Evolutionary conservation across 1,139 yeast species (phyloP).

Genomic region (Diutina scorzettiae): DNA sequence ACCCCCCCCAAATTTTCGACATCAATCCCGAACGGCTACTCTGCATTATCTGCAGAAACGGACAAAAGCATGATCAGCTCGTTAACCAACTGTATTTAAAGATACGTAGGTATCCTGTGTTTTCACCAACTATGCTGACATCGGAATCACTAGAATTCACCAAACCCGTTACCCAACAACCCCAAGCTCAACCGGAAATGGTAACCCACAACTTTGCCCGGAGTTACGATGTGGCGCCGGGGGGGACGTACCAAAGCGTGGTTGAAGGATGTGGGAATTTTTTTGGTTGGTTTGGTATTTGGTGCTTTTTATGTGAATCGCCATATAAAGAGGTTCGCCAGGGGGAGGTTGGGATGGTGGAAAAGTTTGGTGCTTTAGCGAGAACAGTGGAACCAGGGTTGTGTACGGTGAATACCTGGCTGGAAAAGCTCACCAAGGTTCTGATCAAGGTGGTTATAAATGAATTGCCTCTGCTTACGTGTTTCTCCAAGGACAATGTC

Average conservation of each 20-base stretch:
- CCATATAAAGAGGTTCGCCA: slow-evolving; percentile 54
- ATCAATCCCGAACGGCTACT: too few species aligned
- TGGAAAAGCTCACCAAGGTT: slow-evolving; percentile 43
- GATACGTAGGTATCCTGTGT: too few species aligned
- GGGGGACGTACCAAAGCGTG: slow-evolving; percentile 26
- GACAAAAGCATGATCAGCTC: too few species aligned
- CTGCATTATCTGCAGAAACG: too few species aligned
- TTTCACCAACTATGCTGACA: too few species aligned
- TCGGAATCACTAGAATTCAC: not conserved
- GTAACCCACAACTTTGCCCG: slow-evolving; percentile 20
- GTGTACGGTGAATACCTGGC: slow-evolving; percentile 50
- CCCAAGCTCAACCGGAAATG: slow-evolving; percentile 9
- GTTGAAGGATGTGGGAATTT: slow-evolving; percentile 32
- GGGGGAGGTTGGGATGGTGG: slow-evolving; percentile 62
- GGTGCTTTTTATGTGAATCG: slow-evolving; percentile 47
- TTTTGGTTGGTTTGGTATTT: slow-evolving; percentile 48
- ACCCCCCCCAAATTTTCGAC: too few species aligned
- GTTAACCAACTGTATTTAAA: too few species aligned
- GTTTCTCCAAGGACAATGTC: slow-evolving; percentile 65
- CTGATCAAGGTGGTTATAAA: slow-evolving; percentile 48
- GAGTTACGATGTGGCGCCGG: slow-evolving; percentile 24
- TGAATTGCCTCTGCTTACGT: slow-evolving; percentile 56
- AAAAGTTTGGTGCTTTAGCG: slow-evolving; percentile 57
- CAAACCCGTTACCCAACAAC: not conserved
- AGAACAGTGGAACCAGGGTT: slow-evolving; percentile 64